Percentiles rank a stretch among this genome's conserved stretches.
Conservation (phyloP, 2,329 filamentous ascomycete genomes). For the Aureobasidium sp. region DNA sequence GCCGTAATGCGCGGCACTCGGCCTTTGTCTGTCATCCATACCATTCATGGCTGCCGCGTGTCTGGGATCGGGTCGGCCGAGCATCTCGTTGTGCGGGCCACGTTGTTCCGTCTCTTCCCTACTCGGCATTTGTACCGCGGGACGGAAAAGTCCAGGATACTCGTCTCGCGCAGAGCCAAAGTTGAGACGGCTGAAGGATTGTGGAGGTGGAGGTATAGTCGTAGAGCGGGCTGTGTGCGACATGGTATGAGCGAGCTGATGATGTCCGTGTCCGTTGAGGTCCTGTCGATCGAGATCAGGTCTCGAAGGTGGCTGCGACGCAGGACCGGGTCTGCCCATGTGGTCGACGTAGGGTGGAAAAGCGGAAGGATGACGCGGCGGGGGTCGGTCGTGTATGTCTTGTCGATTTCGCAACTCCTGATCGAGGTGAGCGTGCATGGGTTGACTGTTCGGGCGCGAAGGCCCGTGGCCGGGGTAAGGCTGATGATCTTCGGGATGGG, state of each 20-base stretch:
- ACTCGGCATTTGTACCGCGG: conserved; percentile 11
- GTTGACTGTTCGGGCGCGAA: conserved; percentile 27
- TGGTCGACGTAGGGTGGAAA: conserved; percentile 7
- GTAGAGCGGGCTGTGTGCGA: conserved; percentile 10
- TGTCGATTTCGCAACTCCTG: conserved; percentile 12
- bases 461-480: conserved; percentile 5
- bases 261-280: background rate
- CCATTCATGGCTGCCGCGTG: background rate
- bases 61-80: background rate
- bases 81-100: conserved; percentile 3
- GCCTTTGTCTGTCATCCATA: background rate
- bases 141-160: conserved; percentile 21
- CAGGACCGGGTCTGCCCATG: background rate
- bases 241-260: background rate
- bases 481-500: conserved; percentile 12
- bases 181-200: conserved; percentile 16
- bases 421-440: conserved; percentile 15
- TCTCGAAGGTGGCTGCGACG: conserved; percentile 2
- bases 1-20: background rate
- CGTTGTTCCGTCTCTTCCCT: conserved; percentile 10
- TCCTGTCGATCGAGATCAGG: background rate
- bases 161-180: conserved; percentile 25
- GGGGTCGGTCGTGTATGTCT: conserved; percentile 5
- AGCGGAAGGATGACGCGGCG: background rate
- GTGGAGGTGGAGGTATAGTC: background rate